A percentile compares a stretch with the other conserved stretches of the same genome.
Evolutionary conservation across 495 filamentous ascomycete genomes (phyloP).

Genomic region (Penicillium ucsense): DNA sequence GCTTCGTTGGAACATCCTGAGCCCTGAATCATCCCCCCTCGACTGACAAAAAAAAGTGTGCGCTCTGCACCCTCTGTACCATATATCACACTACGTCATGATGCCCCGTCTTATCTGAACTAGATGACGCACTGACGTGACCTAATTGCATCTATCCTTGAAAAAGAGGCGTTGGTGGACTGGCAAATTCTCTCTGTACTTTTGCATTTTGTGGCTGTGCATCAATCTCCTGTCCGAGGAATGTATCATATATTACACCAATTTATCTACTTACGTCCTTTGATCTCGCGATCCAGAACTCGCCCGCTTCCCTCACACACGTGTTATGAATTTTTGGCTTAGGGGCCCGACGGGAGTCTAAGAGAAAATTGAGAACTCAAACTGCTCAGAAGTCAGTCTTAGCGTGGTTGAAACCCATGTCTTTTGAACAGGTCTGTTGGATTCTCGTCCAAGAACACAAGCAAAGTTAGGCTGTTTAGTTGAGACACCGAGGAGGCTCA

Average conservation of each 20-base stretch:
- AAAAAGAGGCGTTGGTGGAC: slow-evolving; percentile 7
- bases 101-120: not conserved
- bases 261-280: too few species aligned
- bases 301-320: too few species aligned
- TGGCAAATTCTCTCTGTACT: not conserved
- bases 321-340: too few species aligned
- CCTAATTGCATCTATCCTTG: slow-evolving; percentile 15
- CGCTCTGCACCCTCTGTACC: slow-evolving; percentile 5
- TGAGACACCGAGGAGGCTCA: too few species aligned
- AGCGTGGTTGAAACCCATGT: too few species aligned
- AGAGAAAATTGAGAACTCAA: too few species aligned
- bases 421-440: too few species aligned
- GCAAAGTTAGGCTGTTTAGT: too few species aligned
- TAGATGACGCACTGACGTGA: slow-evolving; percentile 4
- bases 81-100: slow-evolving; percentile 4
- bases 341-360: too few species aligned
- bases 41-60: not conserved
- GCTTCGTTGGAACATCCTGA: slow-evolving; percentile 25
- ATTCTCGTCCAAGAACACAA: too few species aligned
- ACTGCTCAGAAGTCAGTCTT: too few species aligned
- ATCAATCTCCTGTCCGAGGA: slow-evolving; percentile 16
- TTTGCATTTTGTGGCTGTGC: slow-evolving; percentile 2
- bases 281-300: too few species aligned
- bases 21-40: not conserved
- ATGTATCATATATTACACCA: slow-evolving; percentile 9